Evolutionary conservation across 768 basidiomycete species (phyloP).

Genomic region (Pulveroboletus sp.): DNA sequence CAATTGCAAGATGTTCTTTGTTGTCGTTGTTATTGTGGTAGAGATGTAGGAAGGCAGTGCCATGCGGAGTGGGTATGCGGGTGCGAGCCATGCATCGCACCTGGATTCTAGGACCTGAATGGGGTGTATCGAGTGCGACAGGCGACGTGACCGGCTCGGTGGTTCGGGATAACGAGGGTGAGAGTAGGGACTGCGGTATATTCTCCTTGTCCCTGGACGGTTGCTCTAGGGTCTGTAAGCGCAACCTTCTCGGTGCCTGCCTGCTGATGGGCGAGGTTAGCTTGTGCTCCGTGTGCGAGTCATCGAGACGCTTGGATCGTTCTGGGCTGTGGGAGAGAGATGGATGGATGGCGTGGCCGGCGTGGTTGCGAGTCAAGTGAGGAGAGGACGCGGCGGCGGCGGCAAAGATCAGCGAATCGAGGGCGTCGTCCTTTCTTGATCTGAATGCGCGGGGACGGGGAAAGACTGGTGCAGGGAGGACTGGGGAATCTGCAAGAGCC

Average conservation of each 20-base stretch:
- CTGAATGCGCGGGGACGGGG: constrained; percentile 47
- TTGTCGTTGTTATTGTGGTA: constrained; percentile 91
- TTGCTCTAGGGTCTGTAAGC: constrained; percentile 35
- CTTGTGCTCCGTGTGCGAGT: constrained; percentile 41
- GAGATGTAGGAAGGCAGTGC: constrained; percentile 87
- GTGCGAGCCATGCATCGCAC: constrained; percentile 97
- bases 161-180: constrained; percentile 29
- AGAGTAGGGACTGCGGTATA: constrained; percentile 26
- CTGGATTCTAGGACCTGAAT: constrained; percentile 34
- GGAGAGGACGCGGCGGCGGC: constrained; percentile 73
- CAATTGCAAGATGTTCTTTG: constrained; percentile 96
- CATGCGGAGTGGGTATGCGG: constrained; percentile 94
- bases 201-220: constrained; percentile 48
- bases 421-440: constrained; percentile 63
- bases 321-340: constrained; percentile 47
- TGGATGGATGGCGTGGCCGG: constrained; percentile 70
- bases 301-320: constrained; percentile 50
- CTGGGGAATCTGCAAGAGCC: constrained; percentile 31
- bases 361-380: constrained; percentile 82
- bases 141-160: constrained; percentile 17
- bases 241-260: constrained; percentile 70
- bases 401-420: constrained; percentile 79
- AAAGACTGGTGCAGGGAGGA: constrained; percentile 44
- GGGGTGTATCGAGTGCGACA: background rate
- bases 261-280: constrained; percentile 64